Conservation (phyloP, 139 green algal species). For the Volvox reticuliferus region DNA sequence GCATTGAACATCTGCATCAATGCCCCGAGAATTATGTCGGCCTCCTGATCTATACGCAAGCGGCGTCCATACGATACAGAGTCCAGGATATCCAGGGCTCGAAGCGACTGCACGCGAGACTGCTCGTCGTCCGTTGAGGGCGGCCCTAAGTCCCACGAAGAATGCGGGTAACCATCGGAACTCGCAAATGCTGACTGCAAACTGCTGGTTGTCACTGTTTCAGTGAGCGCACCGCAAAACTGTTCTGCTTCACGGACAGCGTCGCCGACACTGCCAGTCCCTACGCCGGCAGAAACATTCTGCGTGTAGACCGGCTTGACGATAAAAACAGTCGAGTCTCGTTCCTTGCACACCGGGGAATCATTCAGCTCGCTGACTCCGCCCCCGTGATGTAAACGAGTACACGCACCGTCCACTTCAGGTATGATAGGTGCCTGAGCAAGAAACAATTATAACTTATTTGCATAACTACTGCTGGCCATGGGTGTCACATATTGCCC, state of each 20-base stretch:
- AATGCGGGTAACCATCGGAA: constrained; percentile 1
- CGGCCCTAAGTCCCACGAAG: not conserved
- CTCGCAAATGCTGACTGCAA: not conserved
- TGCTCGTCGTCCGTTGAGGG: constrained; percentile 18
- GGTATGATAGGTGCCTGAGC: too few species aligned
- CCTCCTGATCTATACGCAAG: constrained; percentile 29
- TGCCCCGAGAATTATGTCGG: not conserved
- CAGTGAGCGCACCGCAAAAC: not conserved
- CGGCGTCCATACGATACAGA: not conserved
- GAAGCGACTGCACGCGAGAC: constrained; percentile 16
- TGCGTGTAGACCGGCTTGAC: too few species aligned
- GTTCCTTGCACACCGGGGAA: too few species aligned
- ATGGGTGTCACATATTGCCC: too few species aligned
- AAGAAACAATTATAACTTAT: too few species aligned
- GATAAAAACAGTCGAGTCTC: too few species aligned
- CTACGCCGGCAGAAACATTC: too few species aligned
- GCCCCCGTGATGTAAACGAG: too few species aligned
- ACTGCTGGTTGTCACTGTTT: not conserved
- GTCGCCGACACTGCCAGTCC: not conserved
- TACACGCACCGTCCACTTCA: too few species aligned
- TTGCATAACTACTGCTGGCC: too few species aligned
- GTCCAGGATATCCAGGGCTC: constrained; percentile 16
- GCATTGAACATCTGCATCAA: constrained; percentile 13
- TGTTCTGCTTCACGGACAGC: not conserved
- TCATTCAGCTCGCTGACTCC: too few species aligned